Evolutionary conservation across 345 rosid genomes (phyloP), one percentile per base, ranked within the genome.

Genomic region (Moricandia moricandioides): DNA sequence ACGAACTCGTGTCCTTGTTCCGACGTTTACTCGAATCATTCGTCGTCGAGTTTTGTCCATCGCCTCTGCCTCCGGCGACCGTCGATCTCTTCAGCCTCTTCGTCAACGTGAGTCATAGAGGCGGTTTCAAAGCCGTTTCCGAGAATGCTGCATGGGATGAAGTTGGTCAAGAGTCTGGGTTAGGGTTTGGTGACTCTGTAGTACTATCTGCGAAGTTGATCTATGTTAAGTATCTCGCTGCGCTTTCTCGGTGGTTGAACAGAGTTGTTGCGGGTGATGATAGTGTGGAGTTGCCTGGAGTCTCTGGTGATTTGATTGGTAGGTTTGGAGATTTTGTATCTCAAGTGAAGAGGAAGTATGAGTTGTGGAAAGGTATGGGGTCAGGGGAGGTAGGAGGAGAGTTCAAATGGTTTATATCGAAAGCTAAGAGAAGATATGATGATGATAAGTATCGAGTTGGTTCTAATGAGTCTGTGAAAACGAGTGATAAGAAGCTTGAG

Each of bases 51-150:
- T 72, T 72, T 55, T 72, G 80, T 40, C 65, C 81, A 62, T 11
- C 72, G 70, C 75, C 84, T 56, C 67, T 72, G 17, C 87, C 93
- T 71, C 85, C 90, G 88, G 86, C 27, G 78, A 85, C 70, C 13
- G 78, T 86, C 6, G 84, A 87, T 81, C 84, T 90, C 82, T 82
- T 83, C 67, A 76, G 70, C 45, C 84, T 91, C 3, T 86, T 80
- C 47, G 13, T 86, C 43, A 69, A 67, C 34, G 96, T 87, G 72
- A 82, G 84, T 21, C 67, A 81, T 45, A 86, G 74, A 17, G 93
- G 87, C 8, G 90, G 92, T 1, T 82, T 72, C 16, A 52, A 72
- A 34, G 79, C 71, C 3, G 90, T 87, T 75, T 80, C 52, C 1
- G 52, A 45, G 52, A n/a, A 45, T n/a, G 52, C 52, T 5, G 9